Conservation (phyloP, 805 yeast genomes). For the Starmera caribaea region DNA sequence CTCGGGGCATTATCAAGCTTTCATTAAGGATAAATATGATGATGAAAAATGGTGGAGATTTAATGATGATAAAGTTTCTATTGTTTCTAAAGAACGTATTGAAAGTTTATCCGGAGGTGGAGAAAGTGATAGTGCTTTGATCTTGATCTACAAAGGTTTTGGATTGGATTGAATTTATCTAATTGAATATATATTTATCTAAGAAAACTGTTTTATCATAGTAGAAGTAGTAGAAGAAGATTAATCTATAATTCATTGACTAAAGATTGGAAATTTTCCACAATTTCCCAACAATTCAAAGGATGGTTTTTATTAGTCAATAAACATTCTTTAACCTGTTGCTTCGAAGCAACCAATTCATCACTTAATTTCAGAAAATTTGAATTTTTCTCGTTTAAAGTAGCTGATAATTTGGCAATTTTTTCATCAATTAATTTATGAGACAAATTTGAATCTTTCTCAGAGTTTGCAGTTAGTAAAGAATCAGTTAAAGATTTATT, state of each 20-base stretch:
- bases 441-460: slow-evolving; percentile 21
- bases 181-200: background rate
- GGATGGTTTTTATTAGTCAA: slow-evolving; percentile 50
- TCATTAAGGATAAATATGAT: slow-evolving; percentile 62
- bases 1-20: slow-evolving; percentile 94
- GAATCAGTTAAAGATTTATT: slow-evolving; percentile 37
- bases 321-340: slow-evolving; percentile 48
- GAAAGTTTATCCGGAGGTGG: slow-evolving; percentile 94
- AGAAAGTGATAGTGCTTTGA: slow-evolving; percentile 91
- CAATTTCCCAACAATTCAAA: slow-evolving; percentile 77
- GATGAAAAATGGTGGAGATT: slow-evolving; percentile 89
- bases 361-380: slow-evolving; percentile 25
- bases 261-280: slow-evolving; percentile 53
- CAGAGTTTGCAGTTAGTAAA: slow-evolving; percentile 24
- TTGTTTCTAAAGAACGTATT: slow-evolving; percentile 71
- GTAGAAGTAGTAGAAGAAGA: background rate
- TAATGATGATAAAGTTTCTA: slow-evolving; percentile 82
- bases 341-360: slow-evolving; percentile 36
- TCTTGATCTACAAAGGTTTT: slow-evolving; percentile 75
- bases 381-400: slow-evolving; percentile 26
- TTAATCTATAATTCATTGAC: slow-evolving; percentile 31
- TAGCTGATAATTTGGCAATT: slow-evolving; percentile 26
- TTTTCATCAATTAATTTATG: slow-evolving; percentile 30
- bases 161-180: slow-evolving; percentile 35
- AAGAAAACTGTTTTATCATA: background rate